Evolutionary conservation across 305 asterid species (phyloP), one percentile per base, ranked within the genome.

Genomic region (Plantago coronopus): DNA sequence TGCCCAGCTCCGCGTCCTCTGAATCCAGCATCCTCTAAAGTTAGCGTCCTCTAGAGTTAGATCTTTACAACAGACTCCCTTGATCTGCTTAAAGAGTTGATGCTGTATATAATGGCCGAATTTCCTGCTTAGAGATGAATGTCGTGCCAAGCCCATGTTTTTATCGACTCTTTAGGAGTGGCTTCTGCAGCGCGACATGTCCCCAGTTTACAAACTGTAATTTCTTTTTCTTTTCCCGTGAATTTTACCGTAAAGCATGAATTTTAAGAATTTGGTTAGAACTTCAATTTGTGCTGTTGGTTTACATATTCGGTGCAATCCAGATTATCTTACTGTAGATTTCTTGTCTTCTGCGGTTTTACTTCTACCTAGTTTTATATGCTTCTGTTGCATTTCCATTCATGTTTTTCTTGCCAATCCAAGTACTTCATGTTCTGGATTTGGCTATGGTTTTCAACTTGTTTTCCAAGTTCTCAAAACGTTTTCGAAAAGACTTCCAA

Each of bases 1-100:
- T 64, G 82, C 89, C 25, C 96, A 91, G 89, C 96, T 91, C 61
- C 88, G 88, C 7, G 95, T 88, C 18, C 95, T 86, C 23, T 91
- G 72, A 88, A 66, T 51, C 45, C 16, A 49, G 54, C 46, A n/a
- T 7, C 40, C 2, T 8, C 40, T 34, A 9, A 34, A 34, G 40
- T 34, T 34, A 34, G 88, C 9, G 93, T 88, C 18, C 95, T 86
- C 23, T 91, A 73, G 83, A 66, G 55, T 53, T 17, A 7, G 17
- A 23, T 53, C 58, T 15, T 23, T 53, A 16, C 19, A 53, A 23
- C 57, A 50, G 57, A 50, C 62, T 57, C 65, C 27, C 62, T 67
- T 21, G 67, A 64, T 46, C 42, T 38, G 34, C 75, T 53, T 60
- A 51, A 67, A 70, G 29, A 59, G 66, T 49, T 40, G 67, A 68